These are phyloP conservation scores for Aulographum hederae DNA, from an alignment of 2,329 filamentous ascomycete genomes.

Conservation along the genomic window DNA sequence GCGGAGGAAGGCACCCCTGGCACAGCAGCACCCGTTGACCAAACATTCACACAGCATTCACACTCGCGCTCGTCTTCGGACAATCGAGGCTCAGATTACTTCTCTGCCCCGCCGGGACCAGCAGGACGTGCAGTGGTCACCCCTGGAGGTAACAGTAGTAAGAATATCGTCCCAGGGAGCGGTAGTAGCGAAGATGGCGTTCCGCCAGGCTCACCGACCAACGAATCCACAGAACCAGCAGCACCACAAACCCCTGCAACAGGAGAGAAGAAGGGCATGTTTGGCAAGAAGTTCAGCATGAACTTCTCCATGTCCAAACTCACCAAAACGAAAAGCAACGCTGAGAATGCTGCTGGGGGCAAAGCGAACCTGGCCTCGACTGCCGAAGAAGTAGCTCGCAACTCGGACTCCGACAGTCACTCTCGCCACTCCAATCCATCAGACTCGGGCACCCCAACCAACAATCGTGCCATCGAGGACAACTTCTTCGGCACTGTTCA, in stretches of 20 bases:
- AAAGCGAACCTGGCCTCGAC: background rate
- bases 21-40: no score
- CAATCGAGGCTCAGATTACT: no score
- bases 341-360: constrained; percentile 25
- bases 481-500: constrained; percentile 56
- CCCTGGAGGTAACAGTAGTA: no score
- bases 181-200: no score
- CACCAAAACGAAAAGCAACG: constrained; percentile 47
- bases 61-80: no score
- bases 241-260: background rate
- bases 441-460: constrained; percentile 17
- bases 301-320: constrained; percentile 72
- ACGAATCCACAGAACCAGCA: background rate
- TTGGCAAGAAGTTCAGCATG: constrained; percentile 23
- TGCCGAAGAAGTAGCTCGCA: constrained; percentile 40
- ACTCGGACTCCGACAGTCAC: constrained; percentile 40
- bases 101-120: no score
- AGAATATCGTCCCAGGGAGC: no score
- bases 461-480: constrained; percentile 59
- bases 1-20: background rate
- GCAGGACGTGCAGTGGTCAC: no score
- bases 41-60: no score
- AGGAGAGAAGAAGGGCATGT: background rate
- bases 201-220: no score
- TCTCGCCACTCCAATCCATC: no score